These are phyloP conservation scores for Phaeosphaeria sp. DNA, from an alignment of 2,329 filamentous ascomycete genomes.

Conservation along the genomic window DNA sequence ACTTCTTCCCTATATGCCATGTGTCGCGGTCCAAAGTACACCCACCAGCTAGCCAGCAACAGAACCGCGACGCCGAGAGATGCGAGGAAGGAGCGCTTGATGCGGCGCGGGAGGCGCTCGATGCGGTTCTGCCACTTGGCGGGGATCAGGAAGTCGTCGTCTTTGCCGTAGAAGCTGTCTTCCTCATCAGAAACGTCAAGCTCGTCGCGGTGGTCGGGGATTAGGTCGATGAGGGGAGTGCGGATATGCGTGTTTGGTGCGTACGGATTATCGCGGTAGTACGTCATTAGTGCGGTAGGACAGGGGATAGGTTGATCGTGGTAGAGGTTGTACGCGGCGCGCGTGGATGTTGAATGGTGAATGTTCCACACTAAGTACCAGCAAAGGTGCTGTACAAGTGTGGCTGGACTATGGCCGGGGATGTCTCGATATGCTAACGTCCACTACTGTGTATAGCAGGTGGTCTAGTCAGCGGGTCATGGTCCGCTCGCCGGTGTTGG, in stretches of 20 bases:
- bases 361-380: too few relatives aligned
- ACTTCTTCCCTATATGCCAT: slow-evolving; percentile 42
- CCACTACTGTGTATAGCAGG: too few relatives aligned
- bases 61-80: slow-evolving; percentile 36
- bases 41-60: slow-evolving; percentile 45
- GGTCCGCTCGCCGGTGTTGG: too few relatives aligned
- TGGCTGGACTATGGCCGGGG: too few relatives aligned
- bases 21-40: slow-evolving; percentile 46
- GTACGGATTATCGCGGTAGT: slow-evolving; percentile 30
- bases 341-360: background rate
- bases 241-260: slow-evolving; percentile 15
- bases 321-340: background rate
- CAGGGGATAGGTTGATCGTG: background rate
- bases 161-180: slow-evolving; percentile 44
- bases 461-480: too few relatives aligned
- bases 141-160: slow-evolving; percentile 42
- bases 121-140: slow-evolving; percentile 41
- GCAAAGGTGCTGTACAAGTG: too few relatives aligned
- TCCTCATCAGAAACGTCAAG: slow-evolving; percentile 50
- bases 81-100: slow-evolving; percentile 45
- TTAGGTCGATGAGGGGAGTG: slow-evolving; percentile 39
- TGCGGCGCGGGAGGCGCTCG: slow-evolving; percentile 40
- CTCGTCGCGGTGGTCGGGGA: slow-evolving; percentile 30
- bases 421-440: too few relatives aligned
- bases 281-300: slow-evolving; percentile 26